Base-by-base conservation (phyloP, 2,329 filamentous ascomycete species). In the Arthrobotrys conoides region DNA sequence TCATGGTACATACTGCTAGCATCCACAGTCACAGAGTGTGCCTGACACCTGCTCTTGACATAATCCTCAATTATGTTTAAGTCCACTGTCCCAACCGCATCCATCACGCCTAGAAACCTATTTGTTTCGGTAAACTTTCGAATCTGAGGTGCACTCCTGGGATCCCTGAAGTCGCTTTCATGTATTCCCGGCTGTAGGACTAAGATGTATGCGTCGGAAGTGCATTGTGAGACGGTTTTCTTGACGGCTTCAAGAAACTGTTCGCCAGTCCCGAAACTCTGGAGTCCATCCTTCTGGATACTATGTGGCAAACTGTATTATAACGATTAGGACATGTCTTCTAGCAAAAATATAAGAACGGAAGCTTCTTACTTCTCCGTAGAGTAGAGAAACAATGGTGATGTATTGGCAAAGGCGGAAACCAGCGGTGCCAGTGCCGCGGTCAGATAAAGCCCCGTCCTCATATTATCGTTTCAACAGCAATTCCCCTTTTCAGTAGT, bases 321-420 rank as follows among this genome's bases (percentile, higher is more conserved):
- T 5, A 75, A n/a, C 10, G 0, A 38, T 76, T 49, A 72, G 36
- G 57, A 57, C 16, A 44, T 16, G 33, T 63, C 18, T 46, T 77
- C 51, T 61, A 68, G 46, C 33, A 73, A 6, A 68, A 72, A 48
- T 36, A 73, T 30, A n/a, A 48, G n/a, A 22, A 4, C 49, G n/a
- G 33, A 27, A 30, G 24, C 18, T 59, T 46, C 91, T 83, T 91
- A 97, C 94, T 91, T 87, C 80, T 91, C 89, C 55, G 91, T 95
- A 36, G 95, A 97, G 84, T 96, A 91, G 81, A 97, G 86, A 83
- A 97, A 89, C 85, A 97, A 96, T 18, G 96, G 95, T 49, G 93
- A 94, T 1, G 94, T 93, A 85, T 97, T 91, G 80, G 89, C 90
- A 84, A 97, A 96, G 27, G 93, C 94, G 79, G 73, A 80, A 55